Evolutionary conservation across 2,329 filamentous ascomycete species (phyloP), one percentile per base, ranked within the genome.

Genomic region (Verticillium longisporum): DNA sequence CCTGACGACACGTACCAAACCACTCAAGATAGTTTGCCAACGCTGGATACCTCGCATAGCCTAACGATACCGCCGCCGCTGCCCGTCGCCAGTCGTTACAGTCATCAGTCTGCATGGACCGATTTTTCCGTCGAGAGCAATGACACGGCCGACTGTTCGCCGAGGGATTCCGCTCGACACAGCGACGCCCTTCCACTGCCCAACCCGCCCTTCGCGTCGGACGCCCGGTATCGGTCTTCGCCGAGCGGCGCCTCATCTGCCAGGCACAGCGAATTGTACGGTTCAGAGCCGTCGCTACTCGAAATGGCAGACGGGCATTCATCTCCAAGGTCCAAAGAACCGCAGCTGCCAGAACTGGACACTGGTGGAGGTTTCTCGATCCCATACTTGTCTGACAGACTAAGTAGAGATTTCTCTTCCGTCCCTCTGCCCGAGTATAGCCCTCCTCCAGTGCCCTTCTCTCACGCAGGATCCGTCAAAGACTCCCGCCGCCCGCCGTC

Each of bases 71-170:
- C 83, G 13, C 71, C 76, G 57, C 70, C 77, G 65, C 67, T 77
- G 57, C 68, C 76, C 58, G 71, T 77, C 53, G 71, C 74, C 62
- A 75, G 84, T 62, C 77, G 83, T 41, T 71, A 74, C 21, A 86
- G 83, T 64, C 81, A 84, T 57, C 79, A 81, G 60, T 85, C 83
- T 1, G 75, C 78, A n/a, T 87, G 84, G 84, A 86, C 84, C 32
- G 83, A 87, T 67, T 80, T 83, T 62, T 84, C 83, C 0, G 73
- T 86, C 10, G 82, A 83, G 15, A 85, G 81, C 61, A 77, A 74
- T 21, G 80, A 83, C 34, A 73, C 73, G 41, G 74, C 72, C 6
- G 71, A 73, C 15, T 71, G 69, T 58, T 69, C 66, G 26, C 63
- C 66, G n/a, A 66, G 58, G 21, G 55, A 56, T 3, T 63, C 62